Percentiles rank a stretch among this genome's conserved stretches.
phyloP scores from a whole-genome alignment of 352 stramenopile genomes.

The Pythium monospermum region DNA sequence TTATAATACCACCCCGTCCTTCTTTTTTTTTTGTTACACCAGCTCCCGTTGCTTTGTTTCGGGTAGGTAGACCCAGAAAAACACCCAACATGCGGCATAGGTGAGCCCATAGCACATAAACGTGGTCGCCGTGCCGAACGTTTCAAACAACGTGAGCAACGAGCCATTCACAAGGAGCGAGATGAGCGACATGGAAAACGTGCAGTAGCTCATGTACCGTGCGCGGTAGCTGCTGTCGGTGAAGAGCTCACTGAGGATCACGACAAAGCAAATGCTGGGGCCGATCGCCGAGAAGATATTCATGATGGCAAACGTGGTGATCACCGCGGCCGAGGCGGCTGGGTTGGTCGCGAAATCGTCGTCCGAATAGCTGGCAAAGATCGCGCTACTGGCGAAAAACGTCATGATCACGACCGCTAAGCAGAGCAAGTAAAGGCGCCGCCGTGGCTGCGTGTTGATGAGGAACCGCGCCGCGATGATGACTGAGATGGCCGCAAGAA shows the following conservation, averaged over 20 bases:
- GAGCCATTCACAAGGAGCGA: conserved; percentile 80
- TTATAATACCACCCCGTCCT: background rate
- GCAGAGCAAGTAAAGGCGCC: conserved; percentile 69
- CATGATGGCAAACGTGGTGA: conserved; percentile 63
- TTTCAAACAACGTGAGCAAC: conserved; percentile 73
- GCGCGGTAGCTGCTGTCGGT: conserved; percentile 76
- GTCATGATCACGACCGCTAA: conserved; percentile 60
- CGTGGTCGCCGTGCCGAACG: conserved; percentile 52
- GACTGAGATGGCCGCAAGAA: conserved; percentile 66
- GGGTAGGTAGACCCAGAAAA: conserved; percentile 66
- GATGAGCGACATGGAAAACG: conserved; percentile 84
- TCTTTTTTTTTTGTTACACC: conserved; percentile 30
- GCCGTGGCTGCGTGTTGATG: conserved; percentile 59
- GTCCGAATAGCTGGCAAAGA: conserved; percentile 66
- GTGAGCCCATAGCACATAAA: conserved; percentile 61
- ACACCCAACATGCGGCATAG: conserved; percentile 63
- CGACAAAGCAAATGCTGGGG: conserved; percentile 76
- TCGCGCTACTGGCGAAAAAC: conserved; percentile 56
- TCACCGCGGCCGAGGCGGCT: conserved; percentile 43
- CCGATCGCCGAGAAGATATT: conserved; percentile 73
- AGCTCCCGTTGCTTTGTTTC: conserved; percentile 78
- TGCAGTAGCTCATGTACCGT: conserved; percentile 87
- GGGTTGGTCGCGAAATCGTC: conserved; percentile 51
- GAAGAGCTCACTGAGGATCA: conserved; percentile 84
- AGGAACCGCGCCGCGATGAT: conserved; percentile 61